Conservation (phyloP, 768 basidiomycete species). For the Mycena belliarum region DNA sequence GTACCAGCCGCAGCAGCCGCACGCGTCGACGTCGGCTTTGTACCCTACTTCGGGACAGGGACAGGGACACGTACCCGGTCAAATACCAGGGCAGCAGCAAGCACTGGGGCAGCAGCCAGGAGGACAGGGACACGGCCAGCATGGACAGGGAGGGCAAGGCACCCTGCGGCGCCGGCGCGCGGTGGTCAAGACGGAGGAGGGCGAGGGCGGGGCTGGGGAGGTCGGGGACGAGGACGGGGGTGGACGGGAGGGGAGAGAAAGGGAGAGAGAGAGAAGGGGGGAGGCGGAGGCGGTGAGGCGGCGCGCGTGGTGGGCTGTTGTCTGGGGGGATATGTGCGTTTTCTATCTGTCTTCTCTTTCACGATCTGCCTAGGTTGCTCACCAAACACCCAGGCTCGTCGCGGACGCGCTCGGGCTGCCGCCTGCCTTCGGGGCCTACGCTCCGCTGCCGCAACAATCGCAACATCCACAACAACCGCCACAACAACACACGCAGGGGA, state of each 20-base stretch:
- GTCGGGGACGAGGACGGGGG: not conserved
- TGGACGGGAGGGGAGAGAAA: not conserved
- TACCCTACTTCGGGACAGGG: too few species aligned
- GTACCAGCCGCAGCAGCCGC: too few species aligned
- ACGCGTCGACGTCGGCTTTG: too few species aligned
- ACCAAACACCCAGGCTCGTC: constrained; percentile 49
- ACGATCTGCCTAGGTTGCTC: not conserved
- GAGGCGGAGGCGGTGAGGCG: constrained; percentile 41
- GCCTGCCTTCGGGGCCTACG: not conserved
- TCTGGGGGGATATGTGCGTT: constrained; percentile 78
- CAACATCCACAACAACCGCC: not conserved
- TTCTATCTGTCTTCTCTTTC: not conserved
- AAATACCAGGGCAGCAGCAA: too few species aligned
- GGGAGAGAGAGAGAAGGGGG: not conserved
- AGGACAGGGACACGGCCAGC: too few species aligned
- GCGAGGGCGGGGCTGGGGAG: not conserved
- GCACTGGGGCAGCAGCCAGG: too few species aligned
- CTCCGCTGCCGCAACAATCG: not conserved
- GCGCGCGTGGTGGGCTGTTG: constrained; percentile 78
- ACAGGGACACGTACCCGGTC: too few species aligned
- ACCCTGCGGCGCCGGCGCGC: too few species aligned
- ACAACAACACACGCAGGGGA: too few species aligned
- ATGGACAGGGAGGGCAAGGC: too few species aligned
- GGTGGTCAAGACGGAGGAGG: not conserved
- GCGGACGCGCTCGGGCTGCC: constrained; percentile 47